Evolutionary conservation across 306 rosid genomes (phyloP), one percentile per base, ranked within the genome.

Genomic region (Sophora flavescens): DNA sequence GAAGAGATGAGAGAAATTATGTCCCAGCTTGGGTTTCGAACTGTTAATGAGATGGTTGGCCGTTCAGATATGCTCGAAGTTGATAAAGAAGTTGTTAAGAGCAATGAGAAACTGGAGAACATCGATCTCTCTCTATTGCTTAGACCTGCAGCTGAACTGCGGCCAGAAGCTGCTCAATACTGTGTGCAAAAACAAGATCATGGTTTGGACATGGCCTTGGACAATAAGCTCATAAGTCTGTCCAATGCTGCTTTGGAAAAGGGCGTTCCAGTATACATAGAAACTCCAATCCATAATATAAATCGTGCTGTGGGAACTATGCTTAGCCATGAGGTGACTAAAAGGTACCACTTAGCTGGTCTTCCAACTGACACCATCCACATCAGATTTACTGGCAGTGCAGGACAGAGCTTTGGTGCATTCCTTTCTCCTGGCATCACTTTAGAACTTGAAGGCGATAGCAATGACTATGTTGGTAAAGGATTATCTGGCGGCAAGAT

Each of bases 381-480:
- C 74, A 86, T 95, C 52, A 93, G 80, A 84, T 87, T 95, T 85
- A 66, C 15, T 76, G 98, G 98, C 47, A 95, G 96, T 85, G 97
- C 97, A n/a, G 98, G 98, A 28, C 98, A 95, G 85, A 95, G 98
- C 72, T 91, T 95, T 80, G 98, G 98, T 80, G 98, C 98, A 26
- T 95, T 95, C 89, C 97, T 95, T 69, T 95, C 96, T 82, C 88
- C 98, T 47, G 98, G 98, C 14, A 78, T 95, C 85, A 85, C 87
- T 33, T 90, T 92, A 73, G 98, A 95, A 88, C 97, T 95, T 81
- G 98, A 95, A 82, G 98, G 98, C 67, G 98, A 95, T 86, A 85
- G 97, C 82, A 95, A 95, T 75, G 98, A 95, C 81, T 95, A 95
- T 51, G 93, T 92, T 41, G 98, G 98, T 10, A 95, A 95, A 88